Percentiles rank a stretch among this genome's conserved stretches.
phyloP scores from a whole-genome alignment of 306 rosid species.

The Canavalia ensiformis region DNA sequence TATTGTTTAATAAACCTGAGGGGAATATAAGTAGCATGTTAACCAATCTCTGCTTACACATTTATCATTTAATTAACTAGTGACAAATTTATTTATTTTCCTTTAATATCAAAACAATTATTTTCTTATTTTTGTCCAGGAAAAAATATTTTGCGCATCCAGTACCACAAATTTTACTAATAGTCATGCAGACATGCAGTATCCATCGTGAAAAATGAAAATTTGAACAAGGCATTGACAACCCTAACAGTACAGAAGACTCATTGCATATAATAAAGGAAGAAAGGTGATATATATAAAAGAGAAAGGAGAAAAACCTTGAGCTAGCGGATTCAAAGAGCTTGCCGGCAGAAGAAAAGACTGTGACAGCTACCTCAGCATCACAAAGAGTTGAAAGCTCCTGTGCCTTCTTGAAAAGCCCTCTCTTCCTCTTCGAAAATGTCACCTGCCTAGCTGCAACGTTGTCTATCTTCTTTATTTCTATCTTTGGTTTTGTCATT shows the following conservation, averaged over 20 bases:
- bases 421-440: conserved; percentile 59
- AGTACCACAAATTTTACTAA: background rate
- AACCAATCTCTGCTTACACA: background rate
- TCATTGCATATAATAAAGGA: background rate
- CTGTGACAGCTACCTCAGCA: conserved; percentile 55
- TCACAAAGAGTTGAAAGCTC: conserved; percentile 64
- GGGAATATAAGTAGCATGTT: background rate
- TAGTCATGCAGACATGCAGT: background rate
- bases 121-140: background rate
- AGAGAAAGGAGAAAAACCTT: conserved; percentile 41
- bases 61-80: background rate
- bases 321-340: conserved; percentile 55
- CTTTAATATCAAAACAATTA: background rate
- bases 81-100: background rate
- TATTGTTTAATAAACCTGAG: background rate
- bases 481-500: conserved; percentile 55
- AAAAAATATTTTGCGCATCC: background rate
- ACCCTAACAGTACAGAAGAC: background rate
- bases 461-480: conserved; percentile 58
- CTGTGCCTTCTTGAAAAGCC: conserved; percentile 59
- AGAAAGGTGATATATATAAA: background rate
- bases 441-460: conserved; percentile 58
- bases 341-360: conserved; percentile 56
- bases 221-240: background rate
- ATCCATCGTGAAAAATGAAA: background rate